Base-by-base conservation (phyloP, 2,329 filamentous ascomycete species). In the Mariannaea elegans region DNA sequence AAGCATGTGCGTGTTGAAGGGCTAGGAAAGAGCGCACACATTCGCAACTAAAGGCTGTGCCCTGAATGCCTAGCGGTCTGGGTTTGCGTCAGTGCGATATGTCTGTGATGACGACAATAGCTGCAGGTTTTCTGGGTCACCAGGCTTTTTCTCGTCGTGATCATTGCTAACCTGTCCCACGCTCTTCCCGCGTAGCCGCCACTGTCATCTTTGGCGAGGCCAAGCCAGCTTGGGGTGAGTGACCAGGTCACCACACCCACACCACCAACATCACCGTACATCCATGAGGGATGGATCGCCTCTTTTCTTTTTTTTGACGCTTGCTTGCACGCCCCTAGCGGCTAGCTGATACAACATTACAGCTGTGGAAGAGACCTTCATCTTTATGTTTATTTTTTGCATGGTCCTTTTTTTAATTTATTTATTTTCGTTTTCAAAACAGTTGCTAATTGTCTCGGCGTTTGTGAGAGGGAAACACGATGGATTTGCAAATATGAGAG, bases 171-270 rank as follows among this genome's bases (percentile, higher is more conserved):
- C 16, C 13, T 34, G 16, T 21, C 18, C n/a, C n/a, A n/a, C n/a
- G n/a, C n/a, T n/a, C n/a, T n/a, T n/a, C n/a, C n/a, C n/a, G n/a
- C n/a, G n/a, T n/a, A 16, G 16, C 5, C 16, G 36, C 19, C 16
- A 18, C 38, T 10, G n/a, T 16, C 4, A 19, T 4, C n/a, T 14
- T 36, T 21, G 36, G 36, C 36, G 16, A 19, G 36, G 45, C 16
- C 34, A 24, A 44, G 49, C 49, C 27, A 42, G n/a, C n/a, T n/a
- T n/a, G n/a, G 27, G 34, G 34, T 44, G 39, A 44, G 39, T 52
- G 49, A 52, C 38, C 24, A 36, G 49, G 49, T 44, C 39, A 45
- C 24, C 39, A 44, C 31, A 36, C 19, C 39, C 50, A 53, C 50
- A 45, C 19, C 13, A 21, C 18, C 39, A 19, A 39, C 36, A 18